Evolutionary conservation across 78 protist genomes (phyloP).

Genomic region (Neovahlkampfia damariscottae): DNA sequence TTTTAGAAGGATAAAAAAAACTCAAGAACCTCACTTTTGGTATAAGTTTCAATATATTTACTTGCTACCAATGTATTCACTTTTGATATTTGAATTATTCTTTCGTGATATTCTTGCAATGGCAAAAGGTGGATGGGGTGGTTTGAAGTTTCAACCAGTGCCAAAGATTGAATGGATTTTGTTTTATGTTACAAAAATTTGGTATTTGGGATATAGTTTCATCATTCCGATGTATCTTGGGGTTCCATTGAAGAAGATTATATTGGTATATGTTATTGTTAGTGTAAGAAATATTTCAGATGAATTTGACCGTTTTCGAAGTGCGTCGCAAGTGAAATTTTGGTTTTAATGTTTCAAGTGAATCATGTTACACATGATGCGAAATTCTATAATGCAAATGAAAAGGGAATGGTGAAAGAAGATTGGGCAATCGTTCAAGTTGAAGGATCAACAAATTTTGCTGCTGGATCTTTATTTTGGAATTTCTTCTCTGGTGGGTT

Average conservation of each 20-base stretch:
- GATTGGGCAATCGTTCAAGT: constrained; percentile 4
- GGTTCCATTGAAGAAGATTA: neutral
- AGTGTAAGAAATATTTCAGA: no score
- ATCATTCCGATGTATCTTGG: neutral
- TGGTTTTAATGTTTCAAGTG: constrained; percentile 6
- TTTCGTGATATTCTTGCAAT: neutral
- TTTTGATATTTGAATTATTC: neutral
- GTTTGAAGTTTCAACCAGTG: neutral
- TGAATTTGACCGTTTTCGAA: no score
- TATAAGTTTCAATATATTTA: constrained; percentile 2
- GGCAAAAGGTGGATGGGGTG: neutral
- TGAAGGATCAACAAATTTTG: constrained; percentile 2
- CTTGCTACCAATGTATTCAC: neutral
- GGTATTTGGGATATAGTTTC: neutral
- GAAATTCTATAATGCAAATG: neutral
- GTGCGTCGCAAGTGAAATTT: neutral
- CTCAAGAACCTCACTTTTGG: neutral
- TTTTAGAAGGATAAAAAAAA: neutral
- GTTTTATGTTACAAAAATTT: neutral
- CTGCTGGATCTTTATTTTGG: constrained; percentile 9
- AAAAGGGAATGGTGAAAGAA: neutral
- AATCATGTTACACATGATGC: neutral
- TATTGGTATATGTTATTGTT: neutral
- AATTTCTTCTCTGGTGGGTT: constrained; percentile 31
- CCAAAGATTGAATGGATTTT: neutral